Evolutionary conservation across 2,329 filamentous ascomycete genomes (phyloP), one percentile per base, ranked within the genome.

Genomic region (Periconia macrospinosa): DNA sequence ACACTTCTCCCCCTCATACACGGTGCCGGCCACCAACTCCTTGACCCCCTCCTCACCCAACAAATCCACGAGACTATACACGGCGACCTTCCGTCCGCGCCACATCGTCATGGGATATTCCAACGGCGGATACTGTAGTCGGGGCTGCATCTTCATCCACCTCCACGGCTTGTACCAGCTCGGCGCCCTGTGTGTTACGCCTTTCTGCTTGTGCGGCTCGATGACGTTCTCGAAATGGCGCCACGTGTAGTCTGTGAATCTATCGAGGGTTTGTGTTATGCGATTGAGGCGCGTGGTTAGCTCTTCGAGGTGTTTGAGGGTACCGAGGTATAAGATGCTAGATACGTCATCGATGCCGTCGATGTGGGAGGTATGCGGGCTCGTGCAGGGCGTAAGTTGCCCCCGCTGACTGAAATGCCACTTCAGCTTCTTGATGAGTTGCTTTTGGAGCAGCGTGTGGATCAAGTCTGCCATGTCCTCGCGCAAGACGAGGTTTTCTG

Each of bases 381-480:
- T 68, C 10, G 49, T 47, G 15, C 66, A 65, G 0, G 62, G 56
- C 0, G 59, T 52, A 48, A 73, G 45, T 15, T 59, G 65, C 7
- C 68, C 67, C 3, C 46, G 49, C 30, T 63, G 61, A 14, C 57
- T 57, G 43, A 72, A 69, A 46, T 59, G 66, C 54, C 66, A 73
- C 40, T 69, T 66, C 43, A 82, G 56, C n/a, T 69, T 66, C 48
- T 68, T 71, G 8, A 71, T 45, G 0, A 73, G 66, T 10, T 72
- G 65, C 43, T 63, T 68, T 18, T 72, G 70, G 65, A 81, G 66
- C 44, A 72, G 55, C 7, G 57, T 59, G 0, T 77, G 57, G 3
- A 81, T 60, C 44, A 79, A 72, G 2, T 71, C 66, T 3, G 77
- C 63, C 75, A 81, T 80, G 60, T 82, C 78, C 47, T 76, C 64